Percentiles rank a stretch among this genome's conserved stretches.
phyloP scores from a whole-genome alignment of 176 grass and related monocot species.

The Oryza australiensis region DNA sequence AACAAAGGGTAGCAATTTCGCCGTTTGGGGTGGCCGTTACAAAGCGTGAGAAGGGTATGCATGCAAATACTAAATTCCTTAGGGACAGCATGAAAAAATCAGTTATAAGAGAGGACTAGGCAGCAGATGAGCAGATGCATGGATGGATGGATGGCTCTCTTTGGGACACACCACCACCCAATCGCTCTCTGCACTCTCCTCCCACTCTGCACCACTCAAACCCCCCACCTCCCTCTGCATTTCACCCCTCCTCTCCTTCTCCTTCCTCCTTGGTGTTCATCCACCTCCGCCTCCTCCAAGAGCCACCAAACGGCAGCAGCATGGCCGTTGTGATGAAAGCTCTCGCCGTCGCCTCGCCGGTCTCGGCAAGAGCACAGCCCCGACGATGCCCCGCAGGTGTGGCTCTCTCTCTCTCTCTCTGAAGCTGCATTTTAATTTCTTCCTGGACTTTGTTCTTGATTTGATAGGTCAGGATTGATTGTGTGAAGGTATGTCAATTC shows the following conservation, averaged over 20 bases:
- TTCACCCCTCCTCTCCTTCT: constrained; percentile 22
- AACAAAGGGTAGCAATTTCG: no score
- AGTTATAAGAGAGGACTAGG: background rate
- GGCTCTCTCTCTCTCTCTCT: constrained; percentile 24
- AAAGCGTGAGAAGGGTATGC: background rate
- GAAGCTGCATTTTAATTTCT: constrained; percentile 37
- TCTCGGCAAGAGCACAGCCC: constrained; percentile 39
- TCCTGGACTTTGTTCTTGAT: background rate
- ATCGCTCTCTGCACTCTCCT: constrained; percentile 38
- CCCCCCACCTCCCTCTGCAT: constrained; percentile 11
- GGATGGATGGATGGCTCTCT: constrained; percentile 48
- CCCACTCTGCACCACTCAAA: constrained; percentile 52
- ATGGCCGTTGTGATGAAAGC: constrained; percentile 60
- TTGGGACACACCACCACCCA: constrained; percentile 52
- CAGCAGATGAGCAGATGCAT: background rate
- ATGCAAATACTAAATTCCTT: constrained; percentile 16
- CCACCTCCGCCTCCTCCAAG: background rate
- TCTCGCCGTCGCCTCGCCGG: constrained; percentile 45
- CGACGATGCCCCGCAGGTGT: constrained; percentile 52
- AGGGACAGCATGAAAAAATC: background rate
- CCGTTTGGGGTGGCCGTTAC: no score
- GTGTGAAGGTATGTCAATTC: background rate
- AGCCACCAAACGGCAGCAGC: constrained; percentile 17
- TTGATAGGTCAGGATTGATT: constrained; percentile 5
- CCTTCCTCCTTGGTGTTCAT: constrained; percentile 27